Base-by-base conservation (phyloP, 176 grass and related monocot genomes). In the Guadua angustifolia region DNA sequence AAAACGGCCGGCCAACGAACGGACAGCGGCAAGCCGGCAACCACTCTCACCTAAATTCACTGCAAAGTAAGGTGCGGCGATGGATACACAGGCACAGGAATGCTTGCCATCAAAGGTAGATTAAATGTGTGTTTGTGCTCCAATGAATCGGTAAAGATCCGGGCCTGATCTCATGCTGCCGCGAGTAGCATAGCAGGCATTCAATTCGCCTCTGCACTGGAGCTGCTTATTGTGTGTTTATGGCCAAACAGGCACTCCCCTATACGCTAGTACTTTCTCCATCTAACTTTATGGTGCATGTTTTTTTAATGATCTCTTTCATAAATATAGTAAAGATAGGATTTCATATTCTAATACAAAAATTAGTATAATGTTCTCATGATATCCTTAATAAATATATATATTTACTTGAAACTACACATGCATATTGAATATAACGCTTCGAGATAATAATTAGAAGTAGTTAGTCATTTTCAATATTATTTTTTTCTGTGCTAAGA, bases 81-180 rank as follows among this genome's bases (percentile, higher is more conserved):
- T 64, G 56, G 1, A 2, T 16, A 19, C 71, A 36, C 49, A 21
- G 15, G 16, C 16, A 5, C 15, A 21, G 17, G 18, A 19, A 74
- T 25, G 81, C 56, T 83, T 83, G 29, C 18, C 56, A 74, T 25
- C 26, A 13, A 83, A 50, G 69, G 26, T 22, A 33, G 55, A 6
- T 49, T 42, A 12, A 21, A 25, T 56, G 18, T 36, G 39, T 46
- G n/a, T 38, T 9, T 6, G 42, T 47, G 21, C 18, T 73, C 55
- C 69, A 7, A 73, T 22, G 64, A 51, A 9, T 49, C 45, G 26
- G 21, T 67, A 26, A 24, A 40, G 73, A 15, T 56, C 15, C 6
- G 49, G 49, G 14, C 21, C 58, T 13, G 22, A 26, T 13, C 0
- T 12, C 24, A 32, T 38, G 67, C 66, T 32, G 65, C 63, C 4